These are phyloP conservation scores for Hymenoscyphus repandus DNA, from an alignment of 2,329 filamentous ascomycete genomes.

Conservation along the genomic window DNA sequence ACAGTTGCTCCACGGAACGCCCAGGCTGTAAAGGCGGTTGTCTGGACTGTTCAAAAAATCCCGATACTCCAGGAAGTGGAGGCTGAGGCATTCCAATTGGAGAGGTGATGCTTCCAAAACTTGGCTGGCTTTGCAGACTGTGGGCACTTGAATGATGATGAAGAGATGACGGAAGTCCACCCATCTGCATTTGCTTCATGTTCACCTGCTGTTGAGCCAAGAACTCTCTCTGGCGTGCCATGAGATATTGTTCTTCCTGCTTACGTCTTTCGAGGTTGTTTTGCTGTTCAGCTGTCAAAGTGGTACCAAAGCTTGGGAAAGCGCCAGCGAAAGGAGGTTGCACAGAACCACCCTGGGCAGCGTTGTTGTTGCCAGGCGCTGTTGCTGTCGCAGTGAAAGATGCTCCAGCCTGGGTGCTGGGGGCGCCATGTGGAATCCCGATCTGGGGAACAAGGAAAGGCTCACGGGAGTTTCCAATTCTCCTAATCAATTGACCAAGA, in stretches of 20 bases:
- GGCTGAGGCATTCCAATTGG: slow-evolving; percentile 60
- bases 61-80: slow-evolving; percentile 39
- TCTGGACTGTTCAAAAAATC: slow-evolving; percentile 62
- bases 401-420: slow-evolving; percentile 40
- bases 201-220: slow-evolving; percentile 81
- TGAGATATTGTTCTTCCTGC: slow-evolving; percentile 95
- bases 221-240: slow-evolving; percentile 93
- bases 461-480: slow-evolving; percentile 95
- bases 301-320: slow-evolving; percentile 95
- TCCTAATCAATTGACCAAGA: slow-evolving; percentile 85
- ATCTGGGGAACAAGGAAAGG: slow-evolving; percentile 97
- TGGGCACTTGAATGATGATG: slow-evolving; percentile 95
- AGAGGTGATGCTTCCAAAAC: slow-evolving; percentile 91
- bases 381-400: slow-evolving; percentile 33
- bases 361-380: slow-evolving; percentile 30
- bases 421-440: slow-evolving; percentile 82
- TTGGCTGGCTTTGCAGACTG: slow-evolving; percentile 93
- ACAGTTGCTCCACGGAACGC: slow-evolving; percentile 45
- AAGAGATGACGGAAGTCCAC: slow-evolving; percentile 47
- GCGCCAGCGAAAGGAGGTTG: slow-evolving; percentile 87
- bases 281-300: slow-evolving; percentile 93
- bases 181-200: slow-evolving; percentile 66
- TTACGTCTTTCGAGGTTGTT: slow-evolving; percentile 95
- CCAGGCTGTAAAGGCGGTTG: slow-evolving; percentile 38
- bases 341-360: slow-evolving; percentile 55